These are phyloP conservation scores for Coniella lustricola DNA, from an alignment of 2,329 filamentous ascomycete species.

Conservation along the genomic window DNA sequence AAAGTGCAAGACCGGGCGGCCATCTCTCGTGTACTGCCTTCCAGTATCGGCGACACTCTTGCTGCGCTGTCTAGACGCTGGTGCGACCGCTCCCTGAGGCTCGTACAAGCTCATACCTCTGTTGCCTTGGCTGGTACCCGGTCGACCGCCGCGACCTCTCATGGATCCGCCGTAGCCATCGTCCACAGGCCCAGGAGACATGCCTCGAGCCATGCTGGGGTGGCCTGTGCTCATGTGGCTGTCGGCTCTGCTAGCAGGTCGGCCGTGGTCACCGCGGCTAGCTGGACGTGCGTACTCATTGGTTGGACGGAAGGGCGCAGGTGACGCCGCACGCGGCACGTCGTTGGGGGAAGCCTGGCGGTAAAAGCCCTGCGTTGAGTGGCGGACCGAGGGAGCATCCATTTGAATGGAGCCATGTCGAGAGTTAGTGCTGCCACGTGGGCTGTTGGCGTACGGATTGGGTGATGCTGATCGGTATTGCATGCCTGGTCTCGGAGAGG, in stretches of 20 bases:
- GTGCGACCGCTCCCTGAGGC: conserved; percentile 33
- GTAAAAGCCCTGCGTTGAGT: conserved; percentile 44
- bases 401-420: conserved; percentile 30
- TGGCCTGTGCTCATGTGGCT: conserved; percentile 19
- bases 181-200: conserved; percentile 33
- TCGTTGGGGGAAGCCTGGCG: conserved; percentile 45
- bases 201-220: conserved; percentile 43
- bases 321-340: conserved; percentile 39
- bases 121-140: conserved; percentile 37
- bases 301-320: conserved; percentile 34
- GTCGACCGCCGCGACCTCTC: conserved; percentile 43
- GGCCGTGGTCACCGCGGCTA: conserved; percentile 37
- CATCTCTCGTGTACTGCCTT: conserved; percentile 79
- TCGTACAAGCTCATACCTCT: conserved; percentile 52
- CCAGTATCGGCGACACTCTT: conserved; percentile 80
- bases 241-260: conserved; percentile 27
- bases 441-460: conserved; percentile 50
- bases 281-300: conserved; percentile 40
- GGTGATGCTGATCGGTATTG: conserved; percentile 50
- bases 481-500: conserved; percentile 55
- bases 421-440: conserved; percentile 25
- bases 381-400: conserved; percentile 35
- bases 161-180: conserved; percentile 51
- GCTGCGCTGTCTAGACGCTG: conserved; percentile 53
- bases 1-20: conserved; percentile 83